Percentiles rank a stretch among this genome's conserved stretches.
phyloP scores from a whole-genome alignment of 768 basidiomycete species.

The Saitozyma podzolica region DNA sequence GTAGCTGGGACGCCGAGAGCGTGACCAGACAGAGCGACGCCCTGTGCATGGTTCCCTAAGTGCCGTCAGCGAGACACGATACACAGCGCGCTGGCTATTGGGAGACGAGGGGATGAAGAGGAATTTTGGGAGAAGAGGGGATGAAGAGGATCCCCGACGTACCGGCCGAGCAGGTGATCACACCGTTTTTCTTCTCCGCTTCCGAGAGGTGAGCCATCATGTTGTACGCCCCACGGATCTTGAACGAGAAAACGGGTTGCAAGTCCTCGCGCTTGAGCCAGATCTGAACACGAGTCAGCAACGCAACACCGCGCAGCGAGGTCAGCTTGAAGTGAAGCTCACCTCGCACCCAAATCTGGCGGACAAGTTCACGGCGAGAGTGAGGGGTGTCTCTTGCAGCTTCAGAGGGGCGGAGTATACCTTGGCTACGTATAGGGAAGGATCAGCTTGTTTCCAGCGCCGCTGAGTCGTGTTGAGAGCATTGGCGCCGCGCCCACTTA shows the following conservation, averaged over 20 bases:
- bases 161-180: conserved; percentile 98
- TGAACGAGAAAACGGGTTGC: conserved; percentile 95
- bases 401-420: conserved; percentile 51
- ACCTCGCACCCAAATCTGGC: conserved; percentile 78
- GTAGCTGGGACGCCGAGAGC: conserved; percentile 88
- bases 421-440: conserved; percentile 39
- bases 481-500: conserved; percentile 18
- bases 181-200: conserved; percentile 95
- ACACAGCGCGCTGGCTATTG: too few relatives aligned
- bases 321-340: conserved; percentile 1
- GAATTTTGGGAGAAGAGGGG: not conserved
- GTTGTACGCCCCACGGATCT: conserved; percentile 97
- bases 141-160: conserved; percentile 56
- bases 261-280: conserved; percentile 97
- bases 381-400: conserved; percentile 69
- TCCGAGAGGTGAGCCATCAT: conserved; percentile 87
- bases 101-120: not conserved
- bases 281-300: conserved; percentile 54
- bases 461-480: not conserved
- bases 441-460: not conserved
- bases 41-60: conserved; percentile 96
- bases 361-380: conserved; percentile 81
- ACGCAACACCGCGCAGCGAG: too few relatives aligned
- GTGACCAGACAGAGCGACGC: conserved; percentile 91
- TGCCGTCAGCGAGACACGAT: not conserved